Base-by-base conservation (phyloP, 2,329 filamentous ascomycete genomes). In the Mycosphaerella sp. region DNA sequence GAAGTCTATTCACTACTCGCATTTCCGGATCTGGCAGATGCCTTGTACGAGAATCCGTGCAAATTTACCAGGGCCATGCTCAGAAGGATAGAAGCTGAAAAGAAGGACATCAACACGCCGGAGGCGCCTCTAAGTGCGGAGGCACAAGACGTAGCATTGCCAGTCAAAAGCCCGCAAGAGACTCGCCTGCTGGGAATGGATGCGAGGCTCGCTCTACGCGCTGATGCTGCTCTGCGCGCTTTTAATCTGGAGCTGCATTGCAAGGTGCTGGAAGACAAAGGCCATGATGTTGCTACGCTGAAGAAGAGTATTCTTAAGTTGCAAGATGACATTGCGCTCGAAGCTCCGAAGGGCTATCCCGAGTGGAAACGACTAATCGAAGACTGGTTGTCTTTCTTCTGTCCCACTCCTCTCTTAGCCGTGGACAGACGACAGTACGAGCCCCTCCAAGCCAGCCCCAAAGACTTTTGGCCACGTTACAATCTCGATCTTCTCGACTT, bases 361-460 rank as follows among this genome's bases (percentile, higher is more conserved):
- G 10, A 2, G 32, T 21, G 25, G 18, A 16, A 35, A 27, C 40
- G 44, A 37, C 41, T 59, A 6, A 18, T 59, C 27, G 57, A 61
- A n/a, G 57, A 64, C 46, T 55, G 62, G 41, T 30, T 58, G 7
- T 52, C 61, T n/a, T 52, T 57, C 50, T 60, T 57, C 54, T 17
- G 49, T 10, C 17, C 42, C 2, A 50, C 61, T 2, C 57, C 57
- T 8, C 45, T 54, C 1, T 67, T 91, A 3, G 61, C 74, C 21
- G 90, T 84, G 81, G 88, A 95, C 66, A 75, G 78, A 1, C 81
- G 89, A 13, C 70, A 73, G 1, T 82, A 80, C 61, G 87, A 95
- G 61, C 86, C 88, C 0, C 72, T 95, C 13, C 67, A 72, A 18
- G 77, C 80, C 2, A 54, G 72, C 4, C 45, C 68, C 0, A 62